Base-by-base conservation (phyloP, 176 grass and related monocot genomes). In the Oropetium thomaeum region DNA sequence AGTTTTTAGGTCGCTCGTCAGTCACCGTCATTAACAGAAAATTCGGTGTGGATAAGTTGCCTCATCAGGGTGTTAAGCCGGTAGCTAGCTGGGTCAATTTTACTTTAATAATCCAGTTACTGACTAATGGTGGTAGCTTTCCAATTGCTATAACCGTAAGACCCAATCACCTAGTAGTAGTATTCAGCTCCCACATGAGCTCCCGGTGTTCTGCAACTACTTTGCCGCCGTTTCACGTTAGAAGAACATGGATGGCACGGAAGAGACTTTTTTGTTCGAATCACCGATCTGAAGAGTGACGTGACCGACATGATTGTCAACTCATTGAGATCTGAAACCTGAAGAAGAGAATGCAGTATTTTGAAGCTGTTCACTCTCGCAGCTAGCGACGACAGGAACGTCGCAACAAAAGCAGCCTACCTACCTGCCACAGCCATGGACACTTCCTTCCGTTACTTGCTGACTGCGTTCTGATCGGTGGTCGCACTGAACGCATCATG, bases 181-280 rank as follows among this genome's bases (percentile, higher is more conserved):
- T n/a, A n/a, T 62, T 27, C 72, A 61, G 27, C 57, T 75, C 4
- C 20, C 39, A 16, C 49, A 52, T 52, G 49, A 9, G 49, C n/a
- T 52, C 49, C 49, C 20, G 5, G 4, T 27, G 16, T 5, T n/a
- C 39, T 17, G 41, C 41, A 2, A 0, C 47, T n/a, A 3, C 67
- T 20, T 71, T 38, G 74, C 74, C 63, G 74, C 34, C 42, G 0
- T 37, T 16, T 37, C 48, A 66, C 52, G 80, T 68, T 68, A 48
- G 0, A 67, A 47, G 51, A 75, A 58, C 61, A 78, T 66, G 60
- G 45, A 20, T 20, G 38, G 1, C 6, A 57, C 52, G 7, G 19
- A 52, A 10, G n/a, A 42, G 31, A 27, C 31, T 26, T 70, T 70
- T 70, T 39, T 65, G 20, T n/a, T 84, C 5, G 43, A 70, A 64